Evolutionary conservation across 192 early-diverging fungal genomes (phyloP).

Genomic region (Dimargaris cristalligena): DNA sequence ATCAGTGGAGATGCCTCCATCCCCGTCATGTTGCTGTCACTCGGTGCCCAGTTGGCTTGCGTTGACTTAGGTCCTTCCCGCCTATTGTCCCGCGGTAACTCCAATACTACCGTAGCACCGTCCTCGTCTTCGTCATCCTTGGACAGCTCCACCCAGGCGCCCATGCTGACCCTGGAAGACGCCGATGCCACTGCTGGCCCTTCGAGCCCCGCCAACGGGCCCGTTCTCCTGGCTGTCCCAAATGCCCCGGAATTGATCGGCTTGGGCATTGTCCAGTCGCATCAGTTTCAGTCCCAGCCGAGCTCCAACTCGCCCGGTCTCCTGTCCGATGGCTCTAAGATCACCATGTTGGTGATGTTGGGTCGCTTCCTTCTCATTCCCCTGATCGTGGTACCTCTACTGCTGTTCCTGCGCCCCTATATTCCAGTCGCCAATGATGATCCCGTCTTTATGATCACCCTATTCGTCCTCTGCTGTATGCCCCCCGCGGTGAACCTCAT

Average conservation of each 20-base stretch:
- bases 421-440: slow-evolving; percentile 34
- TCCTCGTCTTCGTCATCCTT: background rate
- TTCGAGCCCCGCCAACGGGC: background rate
- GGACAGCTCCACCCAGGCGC: background rate
- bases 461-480: slow-evolving; percentile 41
- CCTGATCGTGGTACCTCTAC: slow-evolving; percentile 20
- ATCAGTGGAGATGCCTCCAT: slow-evolving; percentile 60
- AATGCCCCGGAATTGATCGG: background rate
- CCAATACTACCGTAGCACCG: background rate
- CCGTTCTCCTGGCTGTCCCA: no score
- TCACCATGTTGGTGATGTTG: slow-evolving; percentile 18
- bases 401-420: slow-evolving; percentile 20
- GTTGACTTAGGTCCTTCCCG: background rate
- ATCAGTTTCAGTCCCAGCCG: background rate
- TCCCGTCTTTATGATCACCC: slow-evolving; percentile 42
- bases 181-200: background rate
- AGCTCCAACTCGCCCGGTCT: background rate
- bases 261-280: background rate
- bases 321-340: background rate
- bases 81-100: background rate
- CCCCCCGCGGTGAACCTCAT: slow-evolving; percentile 57
- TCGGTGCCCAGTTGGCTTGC: slow-evolving; percentile 45
- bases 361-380: slow-evolving; percentile 30
- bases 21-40: slow-evolving; percentile 55
- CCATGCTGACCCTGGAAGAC: background rate